These are phyloP conservation scores for Calonectria hawksworthii DNA, from an alignment of 2,329 filamentous ascomycete species.

Conservation along the genomic window DNA sequence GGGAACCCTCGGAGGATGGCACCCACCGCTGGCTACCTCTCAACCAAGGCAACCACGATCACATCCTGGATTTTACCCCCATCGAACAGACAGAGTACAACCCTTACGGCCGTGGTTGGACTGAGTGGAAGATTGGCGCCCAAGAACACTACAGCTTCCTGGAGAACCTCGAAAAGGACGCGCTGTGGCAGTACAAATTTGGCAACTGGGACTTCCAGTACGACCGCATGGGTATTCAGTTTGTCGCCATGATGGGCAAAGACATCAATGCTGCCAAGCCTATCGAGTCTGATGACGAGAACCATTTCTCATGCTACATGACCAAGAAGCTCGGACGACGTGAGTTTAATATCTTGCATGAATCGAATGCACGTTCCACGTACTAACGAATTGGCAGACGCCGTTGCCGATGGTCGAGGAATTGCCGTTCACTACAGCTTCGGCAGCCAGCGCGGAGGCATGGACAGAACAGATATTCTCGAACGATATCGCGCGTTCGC, in stretches of 20 bases:
- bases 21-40: slow-evolving; percentile 67
- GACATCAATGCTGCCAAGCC: slow-evolving; percentile 65
- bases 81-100: slow-evolving; percentile 64
- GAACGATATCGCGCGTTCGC: slow-evolving; percentile 67
- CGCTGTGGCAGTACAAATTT: slow-evolving; percentile 63
- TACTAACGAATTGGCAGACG: slow-evolving; percentile 45
- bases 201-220: slow-evolving; percentile 63
- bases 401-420: slow-evolving; percentile 67
- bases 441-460: slow-evolving; percentile 51
- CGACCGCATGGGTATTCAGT: slow-evolving; percentile 66
- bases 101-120: slow-evolving; percentile 58
- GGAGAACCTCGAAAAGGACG: slow-evolving; percentile 63
- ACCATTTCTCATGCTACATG: slow-evolving; percentile 58
- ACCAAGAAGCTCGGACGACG: slow-evolving; percentile 55
- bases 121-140: slow-evolving; percentile 65
- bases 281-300: slow-evolving; percentile 60
- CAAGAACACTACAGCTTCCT: slow-evolving; percentile 64
- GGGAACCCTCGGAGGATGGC: slow-evolving; percentile 52
- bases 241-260: slow-evolving; percentile 66
- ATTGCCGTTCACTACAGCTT: slow-evolving; percentile 69
- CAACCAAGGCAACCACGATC: slow-evolving; percentile 47
- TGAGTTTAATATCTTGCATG: slow-evolving; percentile 28
- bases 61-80: slow-evolving; percentile 59
- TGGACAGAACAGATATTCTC: slow-evolving; percentile 67
- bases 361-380: not conserved